These are phyloP conservation scores for Spergularia azorica DNA, from an alignment of 179 eudicot genomes.

Conservation along the genomic window DNA sequence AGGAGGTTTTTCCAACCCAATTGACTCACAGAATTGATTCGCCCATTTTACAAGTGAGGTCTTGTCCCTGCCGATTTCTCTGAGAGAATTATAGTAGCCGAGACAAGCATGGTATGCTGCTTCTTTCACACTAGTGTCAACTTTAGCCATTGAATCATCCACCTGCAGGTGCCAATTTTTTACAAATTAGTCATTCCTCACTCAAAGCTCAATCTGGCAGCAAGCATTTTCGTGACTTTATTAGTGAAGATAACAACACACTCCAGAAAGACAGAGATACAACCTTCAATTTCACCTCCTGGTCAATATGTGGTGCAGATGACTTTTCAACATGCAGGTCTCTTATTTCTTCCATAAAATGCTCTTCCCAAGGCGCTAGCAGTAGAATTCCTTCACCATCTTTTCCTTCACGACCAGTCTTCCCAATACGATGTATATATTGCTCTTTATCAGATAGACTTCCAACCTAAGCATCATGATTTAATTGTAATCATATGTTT, in stretches of 20 bases:
- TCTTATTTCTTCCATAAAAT: conserved; percentile 68
- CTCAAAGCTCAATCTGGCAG: neutral
- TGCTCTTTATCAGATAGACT: conserved; percentile 75
- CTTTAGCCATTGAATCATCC: conserved; percentile 61
- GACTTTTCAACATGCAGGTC: conserved; percentile 67
- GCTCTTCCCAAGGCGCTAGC: conserved; percentile 96
- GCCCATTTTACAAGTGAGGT: conserved; percentile 82
- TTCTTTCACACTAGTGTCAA: conserved; percentile 77
- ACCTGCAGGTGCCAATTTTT: conserved; percentile 45
- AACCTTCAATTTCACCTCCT: conserved; percentile 61
- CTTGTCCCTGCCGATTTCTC: conserved; percentile 82
- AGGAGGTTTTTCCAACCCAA: conserved; percentile 79
- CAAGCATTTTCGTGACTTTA: neutral
- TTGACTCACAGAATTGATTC: conserved; percentile 62
- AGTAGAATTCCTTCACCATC: conserved; percentile 79
- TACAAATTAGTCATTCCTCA: neutral
- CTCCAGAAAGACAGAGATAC: neutral
- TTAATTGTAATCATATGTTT: neutral
- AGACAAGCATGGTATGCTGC: conserved; percentile 99
- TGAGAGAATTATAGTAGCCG: conserved; percentile 82
- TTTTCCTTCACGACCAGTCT: conserved; percentile 95
- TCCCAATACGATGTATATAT: conserved; percentile 87
- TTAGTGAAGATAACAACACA: neutral
- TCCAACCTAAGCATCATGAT: conserved; percentile 59
- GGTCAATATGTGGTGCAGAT: conserved; percentile 50